These are phyloP conservation scores for Phialophora chinensis DNA, from an alignment of 2,329 filamentous ascomycete species.

Conservation along the genomic window DNA sequence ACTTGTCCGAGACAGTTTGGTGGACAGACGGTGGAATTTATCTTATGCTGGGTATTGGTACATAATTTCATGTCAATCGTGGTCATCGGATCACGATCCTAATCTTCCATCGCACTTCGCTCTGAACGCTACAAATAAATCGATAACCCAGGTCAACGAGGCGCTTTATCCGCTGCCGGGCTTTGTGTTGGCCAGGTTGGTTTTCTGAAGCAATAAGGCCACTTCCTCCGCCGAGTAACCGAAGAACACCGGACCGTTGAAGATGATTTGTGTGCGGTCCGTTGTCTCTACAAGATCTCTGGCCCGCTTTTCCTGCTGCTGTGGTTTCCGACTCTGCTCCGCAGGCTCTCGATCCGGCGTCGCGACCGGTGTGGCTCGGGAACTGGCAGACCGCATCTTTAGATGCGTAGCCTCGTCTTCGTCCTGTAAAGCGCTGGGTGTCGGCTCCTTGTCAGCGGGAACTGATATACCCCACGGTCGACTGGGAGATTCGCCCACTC, in stretches of 20 bases:
- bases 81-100: constrained; percentile 23
- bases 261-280: constrained; percentile 72
- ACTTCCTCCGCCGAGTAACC: constrained; percentile 86
- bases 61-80: constrained; percentile 12
- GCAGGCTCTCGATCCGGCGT: constrained; percentile 18
- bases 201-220: constrained; percentile 70
- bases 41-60: constrained; percentile 8
- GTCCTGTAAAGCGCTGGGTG: constrained; percentile 42
- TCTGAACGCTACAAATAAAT: constrained; percentile 36
- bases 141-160: background rate
- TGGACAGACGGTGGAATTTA: constrained; percentile 1
- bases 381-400: constrained; percentile 29
- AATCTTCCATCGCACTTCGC: constrained; percentile 20
- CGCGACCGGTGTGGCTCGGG: constrained; percentile 38
- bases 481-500: constrained; percentile 92
- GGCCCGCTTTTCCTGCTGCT: constrained; percentile 22
- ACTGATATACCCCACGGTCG: constrained; percentile 91
- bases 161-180: constrained; percentile 1
- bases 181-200: constrained; percentile 21
- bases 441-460: constrained; percentile 61
- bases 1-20: background rate
- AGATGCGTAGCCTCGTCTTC: constrained; percentile 28
- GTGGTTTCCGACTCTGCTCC: constrained; percentile 34
- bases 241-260: constrained; percentile 92
- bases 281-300: constrained; percentile 14